Evolutionary conservation across 257 asterid species (phyloP), one percentile per base, ranked within the genome.

Genomic region (Cinchona pubescens): DNA sequence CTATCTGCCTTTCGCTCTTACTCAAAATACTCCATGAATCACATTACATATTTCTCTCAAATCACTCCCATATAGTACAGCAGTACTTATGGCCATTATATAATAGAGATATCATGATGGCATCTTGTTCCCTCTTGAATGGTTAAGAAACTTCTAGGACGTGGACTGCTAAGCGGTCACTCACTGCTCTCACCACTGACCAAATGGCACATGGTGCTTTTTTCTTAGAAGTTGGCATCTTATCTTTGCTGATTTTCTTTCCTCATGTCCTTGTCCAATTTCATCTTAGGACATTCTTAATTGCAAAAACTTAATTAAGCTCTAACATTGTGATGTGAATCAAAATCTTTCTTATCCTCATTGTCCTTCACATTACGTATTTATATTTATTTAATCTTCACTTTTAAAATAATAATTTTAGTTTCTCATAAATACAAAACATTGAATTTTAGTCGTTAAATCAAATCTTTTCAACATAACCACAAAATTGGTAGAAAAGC

Each of bases 1-100:
- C 74, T 29, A 15, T 48, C 74, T 69, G 43, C 74, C 60, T 48
- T 69, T 46, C 29, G 43, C 60, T 32, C 7, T 34, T 69, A 40
- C 45, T 32, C 43, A 15, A 7, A 30, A 38, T 18, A 38, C 34
- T 66, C 37, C 37, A 19, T 29, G 2, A 11, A 3, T 19, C 45
- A 0, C 45, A 2, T 21, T 53, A 19, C 2, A n/a, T 3, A 10
- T 58, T 27, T 58, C 34, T 25, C 34, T 27, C 34, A 27, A 25
- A 2, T 25, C 8, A 10, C 25, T 58, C 34, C n/a, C n/a, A n/a
- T n/a, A n/a, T n/a, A n/a, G n/a, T n/a, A n/a, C n/a, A n/a, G n/a
- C n/a, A n/a, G n/a, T n/a, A n/a, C n/a, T n/a, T 5, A 25, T 21
- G 13, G 29, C 59, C 60, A 21, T 19, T 51, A 51, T 51, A 51